Conservation (phyloP, 306 rosid genomes). For the Mimosa bimucronata region DNA sequence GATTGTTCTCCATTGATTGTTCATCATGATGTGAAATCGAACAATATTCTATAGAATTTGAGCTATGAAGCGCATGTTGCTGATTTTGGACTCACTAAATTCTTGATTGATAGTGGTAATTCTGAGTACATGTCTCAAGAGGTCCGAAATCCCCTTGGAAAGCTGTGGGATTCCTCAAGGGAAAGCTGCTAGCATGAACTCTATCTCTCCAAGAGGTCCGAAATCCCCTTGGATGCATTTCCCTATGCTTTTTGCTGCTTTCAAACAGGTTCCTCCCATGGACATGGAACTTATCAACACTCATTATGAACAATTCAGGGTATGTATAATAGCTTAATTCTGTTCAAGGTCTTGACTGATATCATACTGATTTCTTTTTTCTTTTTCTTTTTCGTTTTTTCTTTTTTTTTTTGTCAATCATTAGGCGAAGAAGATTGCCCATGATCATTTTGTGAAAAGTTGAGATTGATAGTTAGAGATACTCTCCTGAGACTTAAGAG, state of each 20-base stretch:
- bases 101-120: conserved; percentile 68
- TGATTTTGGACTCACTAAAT: conserved; percentile 88
- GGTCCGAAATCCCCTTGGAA: too few relatives aligned
- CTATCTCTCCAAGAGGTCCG: conserved; percentile 56
- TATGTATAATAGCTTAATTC: conserved; percentile 43
- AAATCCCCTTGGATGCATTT: conserved; percentile 89
- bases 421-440: conserved; percentile 70
- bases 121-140: conserved; percentile 90
- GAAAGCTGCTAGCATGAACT: conserved; percentile 51
- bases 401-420: conserved; percentile 18
- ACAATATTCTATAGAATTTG: conserved; percentile 78
- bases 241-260: conserved; percentile 73
- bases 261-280: conserved; percentile 50
- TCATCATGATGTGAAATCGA: conserved; percentile 85
- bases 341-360: conserved; percentile 8
- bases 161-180: conserved; percentile 47
- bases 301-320: conserved; percentile 62
- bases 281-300: conserved; percentile 49
- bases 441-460: conserved; percentile 67
- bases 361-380: too few relatives aligned
- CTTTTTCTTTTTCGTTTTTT: too few relatives aligned
- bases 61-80: conserved; percentile 89
- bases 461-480: conserved; percentile 84
- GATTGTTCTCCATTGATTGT: conserved; percentile 83
- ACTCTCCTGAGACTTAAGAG: conserved; percentile 64